Conservation (phyloP, 257 asterid genomes). For the Ballota nigra region DNA sequence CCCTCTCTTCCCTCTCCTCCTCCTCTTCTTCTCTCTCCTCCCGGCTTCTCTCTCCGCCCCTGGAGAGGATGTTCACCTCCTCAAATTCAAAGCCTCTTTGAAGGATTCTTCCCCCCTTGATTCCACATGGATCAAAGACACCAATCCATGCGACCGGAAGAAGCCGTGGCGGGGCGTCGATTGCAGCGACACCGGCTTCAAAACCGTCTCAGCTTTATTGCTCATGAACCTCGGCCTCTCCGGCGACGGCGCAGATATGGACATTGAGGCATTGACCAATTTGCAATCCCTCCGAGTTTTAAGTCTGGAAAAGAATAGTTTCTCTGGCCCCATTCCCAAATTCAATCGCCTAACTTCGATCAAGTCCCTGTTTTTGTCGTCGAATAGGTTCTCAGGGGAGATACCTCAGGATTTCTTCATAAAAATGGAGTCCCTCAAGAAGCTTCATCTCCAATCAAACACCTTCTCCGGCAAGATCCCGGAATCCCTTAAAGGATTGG, state of each 20-base stretch:
- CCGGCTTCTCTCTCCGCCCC: slow-evolving; percentile 27
- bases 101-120: slow-evolving; percentile 48
- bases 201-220: slow-evolving; percentile 35
- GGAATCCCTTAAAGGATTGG: slow-evolving; percentile 36
- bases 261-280: slow-evolving; percentile 31
- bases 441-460: slow-evolving; percentile 47
- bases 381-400: slow-evolving; percentile 60
- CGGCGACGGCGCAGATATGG: slow-evolving; percentile 36
- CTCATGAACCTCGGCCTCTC: slow-evolving; percentile 49
- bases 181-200: slow-evolving; percentile 37
- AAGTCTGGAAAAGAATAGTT: slow-evolving; percentile 52
- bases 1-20: slow-evolving; percentile 32
- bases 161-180: slow-evolving; percentile 59
- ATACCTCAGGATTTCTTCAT: slow-evolving; percentile 44
- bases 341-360: slow-evolving; percentile 56
- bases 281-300: slow-evolving; percentile 49
- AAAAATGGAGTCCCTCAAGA: slow-evolving; percentile 51
- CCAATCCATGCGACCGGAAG: slow-evolving; percentile 51
- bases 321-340: slow-evolving; percentile 57
- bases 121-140: slow-evolving; percentile 54
- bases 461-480: slow-evolving; percentile 65
- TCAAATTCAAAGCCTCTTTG: slow-evolving; percentile 55
- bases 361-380: slow-evolving; percentile 42
- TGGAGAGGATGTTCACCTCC: slow-evolving; percentile 45
- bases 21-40: slow-evolving; percentile 21